Conservation (phyloP, 176 grass and related monocot species). For the Phoenix roebelenii region DNA sequence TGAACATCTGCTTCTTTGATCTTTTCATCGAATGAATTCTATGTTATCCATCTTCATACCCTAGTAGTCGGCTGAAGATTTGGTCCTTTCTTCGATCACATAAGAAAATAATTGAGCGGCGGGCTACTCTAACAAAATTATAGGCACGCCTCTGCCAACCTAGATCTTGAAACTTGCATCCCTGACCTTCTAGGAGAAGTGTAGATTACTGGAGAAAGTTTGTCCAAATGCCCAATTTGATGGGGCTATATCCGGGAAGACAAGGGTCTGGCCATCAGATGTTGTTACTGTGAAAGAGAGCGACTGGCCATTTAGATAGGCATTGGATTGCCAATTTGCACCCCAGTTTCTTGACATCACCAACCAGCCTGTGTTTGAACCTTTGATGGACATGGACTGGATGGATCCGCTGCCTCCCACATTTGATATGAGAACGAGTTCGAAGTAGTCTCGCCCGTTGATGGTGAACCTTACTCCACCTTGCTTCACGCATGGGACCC, state of each 20-base stretch:
- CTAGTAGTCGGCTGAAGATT: too few species aligned
- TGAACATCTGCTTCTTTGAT: too few species aligned
- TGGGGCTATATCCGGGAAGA: constrained; percentile 26
- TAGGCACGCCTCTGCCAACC: too few species aligned
- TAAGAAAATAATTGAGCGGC: too few species aligned
- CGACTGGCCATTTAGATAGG: constrained; percentile 35
- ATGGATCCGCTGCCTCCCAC: constrained; percentile 49
- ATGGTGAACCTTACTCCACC: constrained; percentile 70
- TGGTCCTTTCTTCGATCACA: too few species aligned
- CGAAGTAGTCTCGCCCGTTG: constrained; percentile 63
- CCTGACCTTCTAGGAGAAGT: constrained; percentile 32
- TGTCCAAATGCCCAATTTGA: constrained; percentile 47
- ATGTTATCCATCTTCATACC: too few species aligned
- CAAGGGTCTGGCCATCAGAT: constrained; percentile 18
- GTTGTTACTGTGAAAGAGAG: constrained; percentile 65
- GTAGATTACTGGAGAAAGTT: constrained; percentile 45
- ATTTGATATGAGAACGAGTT: constrained; percentile 66
- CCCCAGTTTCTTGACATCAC: constrained; percentile 75
- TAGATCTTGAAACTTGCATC: too few species aligned
- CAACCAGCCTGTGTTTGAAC: constrained; percentile 27
- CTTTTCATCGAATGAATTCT: too few species aligned
- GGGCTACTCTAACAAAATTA: too few species aligned
- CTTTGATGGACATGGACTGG: constrained; percentile 43
- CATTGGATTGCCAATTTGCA: constrained; percentile 45
- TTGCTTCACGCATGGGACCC: constrained; percentile 32